These are phyloP conservation scores for Nothophoma quercina DNA, from an alignment of 2,329 filamentous ascomycete species.

Conservation along the genomic window DNA sequence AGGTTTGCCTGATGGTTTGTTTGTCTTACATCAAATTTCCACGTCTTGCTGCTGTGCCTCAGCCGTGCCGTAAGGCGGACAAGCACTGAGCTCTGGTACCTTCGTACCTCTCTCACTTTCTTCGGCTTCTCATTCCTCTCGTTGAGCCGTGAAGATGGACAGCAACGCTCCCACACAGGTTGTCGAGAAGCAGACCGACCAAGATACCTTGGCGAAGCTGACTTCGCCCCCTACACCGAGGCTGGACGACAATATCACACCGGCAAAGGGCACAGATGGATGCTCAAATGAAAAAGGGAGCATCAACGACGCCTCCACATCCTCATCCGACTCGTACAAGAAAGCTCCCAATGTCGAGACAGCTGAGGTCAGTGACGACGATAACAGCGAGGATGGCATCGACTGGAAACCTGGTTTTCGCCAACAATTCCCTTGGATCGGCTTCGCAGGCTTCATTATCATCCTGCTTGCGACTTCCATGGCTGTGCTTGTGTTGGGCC, in stretches of 20 bases:
- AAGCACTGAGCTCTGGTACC: neutral
- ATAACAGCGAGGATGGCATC: slow-evolving; percentile 22
- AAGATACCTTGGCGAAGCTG: slow-evolving; percentile 6
- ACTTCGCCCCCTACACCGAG: slow-evolving; percentile 8
- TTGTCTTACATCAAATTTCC: slow-evolving; percentile 13
- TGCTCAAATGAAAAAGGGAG: slow-evolving; percentile 6
- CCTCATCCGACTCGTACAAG: slow-evolving; percentile 11
- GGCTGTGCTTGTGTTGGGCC: slow-evolving; percentile 24
- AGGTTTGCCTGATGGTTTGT: slow-evolving; percentile 5
- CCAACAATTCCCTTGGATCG: slow-evolving; percentile 34
- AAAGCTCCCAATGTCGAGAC: slow-evolving; percentile 12
- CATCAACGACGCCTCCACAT: slow-evolving; percentile 4
- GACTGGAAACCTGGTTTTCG: slow-evolving; percentile 35
- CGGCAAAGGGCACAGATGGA: neutral
- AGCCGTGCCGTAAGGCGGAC: slow-evolving; percentile 4
- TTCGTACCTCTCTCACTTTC: neutral
- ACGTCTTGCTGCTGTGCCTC: slow-evolving; percentile 14
- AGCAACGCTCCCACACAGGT: neutral
- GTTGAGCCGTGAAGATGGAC: neutral
- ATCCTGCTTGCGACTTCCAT: slow-evolving; percentile 30
- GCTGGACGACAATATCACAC: slow-evolving; percentile 2
- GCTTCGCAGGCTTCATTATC: slow-evolving; percentile 26
- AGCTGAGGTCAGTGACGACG: slow-evolving; percentile 18
- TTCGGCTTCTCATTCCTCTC: neutral
- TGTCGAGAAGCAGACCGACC: neutral